Evolutionary conservation across 768 basidiomycete species (phyloP).

Genomic region (Phylloporus rhodoxanthus): DNA sequence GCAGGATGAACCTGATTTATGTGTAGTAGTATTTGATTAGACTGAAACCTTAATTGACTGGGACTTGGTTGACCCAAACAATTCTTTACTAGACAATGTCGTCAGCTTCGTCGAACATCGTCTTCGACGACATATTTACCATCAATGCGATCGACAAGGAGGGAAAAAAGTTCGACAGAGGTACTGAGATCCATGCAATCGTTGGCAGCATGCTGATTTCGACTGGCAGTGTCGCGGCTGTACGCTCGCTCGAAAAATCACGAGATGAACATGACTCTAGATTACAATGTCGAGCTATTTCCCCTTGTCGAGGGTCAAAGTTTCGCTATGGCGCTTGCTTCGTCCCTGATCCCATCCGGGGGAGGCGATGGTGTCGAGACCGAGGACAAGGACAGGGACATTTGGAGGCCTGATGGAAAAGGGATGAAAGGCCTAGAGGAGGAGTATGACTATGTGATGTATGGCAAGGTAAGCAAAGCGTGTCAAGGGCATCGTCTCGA

Average conservation of each 20-base stretch:
- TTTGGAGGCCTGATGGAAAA: conserved; percentile 84
- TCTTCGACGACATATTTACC: conserved; percentile 92
- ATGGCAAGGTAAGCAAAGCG: conserved; percentile 68
- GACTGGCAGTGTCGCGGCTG: conserved; percentile 74
- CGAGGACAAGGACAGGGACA: conserved; percentile 69
- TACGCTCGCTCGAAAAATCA: conserved; percentile 87
- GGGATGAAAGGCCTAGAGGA: conserved; percentile 79
- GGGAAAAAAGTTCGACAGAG: conserved; percentile 97
- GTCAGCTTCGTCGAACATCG: conserved; percentile 60
- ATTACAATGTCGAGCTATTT: conserved; percentile 91
- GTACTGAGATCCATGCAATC: conserved; percentile 35
- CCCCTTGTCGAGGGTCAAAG: conserved; percentile 61
- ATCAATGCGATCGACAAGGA: conserved; percentile 82
- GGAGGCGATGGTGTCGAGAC: conserved; percentile 48
- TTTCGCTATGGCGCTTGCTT: conserved; percentile 82
- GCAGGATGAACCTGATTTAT: too few relatives aligned
- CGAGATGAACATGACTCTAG: conserved; percentile 88
- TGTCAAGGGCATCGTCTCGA: not conserved
- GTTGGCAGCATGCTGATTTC: conserved; percentile 4
- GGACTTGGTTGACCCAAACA: not conserved
- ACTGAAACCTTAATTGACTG: too few relatives aligned
- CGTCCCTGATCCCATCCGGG: conserved; percentile 59
- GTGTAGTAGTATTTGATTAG: too few relatives aligned
- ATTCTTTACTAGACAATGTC: conserved; percentile 38
- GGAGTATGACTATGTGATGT: conserved; percentile 99